Evolutionary conservation across 371 early-diverging fungal genomes (phyloP).

Genomic region (Mucor lusitanicus): DNA sequence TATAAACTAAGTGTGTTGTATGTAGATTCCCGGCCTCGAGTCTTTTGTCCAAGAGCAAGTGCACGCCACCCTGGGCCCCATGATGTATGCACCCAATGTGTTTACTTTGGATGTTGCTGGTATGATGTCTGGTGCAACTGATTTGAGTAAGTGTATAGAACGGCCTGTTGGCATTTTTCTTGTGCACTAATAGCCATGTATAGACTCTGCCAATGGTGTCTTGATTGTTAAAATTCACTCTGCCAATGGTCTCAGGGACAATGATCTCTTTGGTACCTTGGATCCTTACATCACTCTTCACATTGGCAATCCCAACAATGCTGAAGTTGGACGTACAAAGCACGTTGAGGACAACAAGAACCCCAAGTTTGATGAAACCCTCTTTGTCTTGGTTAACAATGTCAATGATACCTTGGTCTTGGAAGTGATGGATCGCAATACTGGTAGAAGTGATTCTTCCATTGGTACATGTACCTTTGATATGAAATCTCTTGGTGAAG

Average conservation of each 20-base stretch:
- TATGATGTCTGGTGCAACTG: conserved; percentile 75
- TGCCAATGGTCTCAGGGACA: conserved; percentile 81
- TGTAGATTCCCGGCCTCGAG: conserved; percentile 81
- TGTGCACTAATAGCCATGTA: background rate
- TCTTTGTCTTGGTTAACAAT: conserved; percentile 45
- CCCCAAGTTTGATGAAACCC: conserved; percentile 51
- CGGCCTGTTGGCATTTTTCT: background rate
- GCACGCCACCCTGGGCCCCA: conserved; percentile 75
- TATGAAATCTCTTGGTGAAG: conserved; percentile 57
- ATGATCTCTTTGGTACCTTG: conserved; percentile 80
- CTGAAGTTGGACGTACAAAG: conserved; percentile 62
- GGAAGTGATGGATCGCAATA: conserved; percentile 51
- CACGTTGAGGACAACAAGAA: conserved; percentile 57
- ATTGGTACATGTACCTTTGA: conserved; percentile 60
- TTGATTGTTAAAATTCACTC: conserved; percentile 76
- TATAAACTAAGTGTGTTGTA: background rate
- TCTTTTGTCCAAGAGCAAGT: conserved; percentile 82
- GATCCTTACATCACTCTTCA: conserved; percentile 85
- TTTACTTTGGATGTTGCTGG: conserved; percentile 84
- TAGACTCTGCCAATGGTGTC: conserved; percentile 80
- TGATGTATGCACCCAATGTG: conserved; percentile 88
- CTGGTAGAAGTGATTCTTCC: conserved; percentile 40
- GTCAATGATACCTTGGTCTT: conserved; percentile 34
- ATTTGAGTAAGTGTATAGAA: conserved; percentile 27
- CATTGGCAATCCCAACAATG: conserved; percentile 64